A percentile compares a stretch with the other conserved stretches of the same genome.
phyloP scores from a whole-genome alignment of 177 flowering plant genomes.

The Vitis hybrid region DNA sequence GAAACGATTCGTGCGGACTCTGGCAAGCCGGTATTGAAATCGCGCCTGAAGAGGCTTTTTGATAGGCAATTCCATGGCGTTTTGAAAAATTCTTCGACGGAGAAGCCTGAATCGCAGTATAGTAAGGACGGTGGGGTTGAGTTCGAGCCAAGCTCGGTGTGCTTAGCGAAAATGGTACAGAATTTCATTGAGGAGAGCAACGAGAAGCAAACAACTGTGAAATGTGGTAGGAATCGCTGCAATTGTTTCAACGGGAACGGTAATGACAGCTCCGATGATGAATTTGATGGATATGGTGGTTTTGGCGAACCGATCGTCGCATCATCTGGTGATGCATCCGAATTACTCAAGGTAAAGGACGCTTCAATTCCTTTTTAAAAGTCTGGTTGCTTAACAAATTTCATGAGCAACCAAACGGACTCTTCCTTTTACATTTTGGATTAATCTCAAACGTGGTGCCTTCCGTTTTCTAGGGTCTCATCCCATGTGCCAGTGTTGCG shows the following conservation, averaged over 20 bases:
- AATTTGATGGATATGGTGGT: slow-evolving; percentile 45
- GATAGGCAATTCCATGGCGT: slow-evolving; percentile 57
- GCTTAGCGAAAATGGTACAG: slow-evolving; percentile 59
- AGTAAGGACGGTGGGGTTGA: slow-evolving; percentile 15
- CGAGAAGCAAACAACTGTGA: slow-evolving; percentile 54
- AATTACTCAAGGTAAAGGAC: slow-evolving; percentile 64
- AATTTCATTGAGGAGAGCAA: slow-evolving; percentile 74
- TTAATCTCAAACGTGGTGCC: too few species aligned
- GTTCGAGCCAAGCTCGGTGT: slow-evolving; percentile 59
- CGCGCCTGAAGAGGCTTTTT: slow-evolving; percentile 59
- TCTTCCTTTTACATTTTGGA: background rate
- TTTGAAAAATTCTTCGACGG: slow-evolving; percentile 39
- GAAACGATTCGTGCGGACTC: slow-evolving; percentile 32
- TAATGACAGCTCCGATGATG: slow-evolving; percentile 78
- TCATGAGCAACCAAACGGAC: slow-evolving; percentile 5
- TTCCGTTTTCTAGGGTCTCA: slow-evolving; percentile 47
- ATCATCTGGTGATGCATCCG: slow-evolving; percentile 41
- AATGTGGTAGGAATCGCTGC: slow-evolving; percentile 70
- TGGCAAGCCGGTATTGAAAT: slow-evolving; percentile 51
- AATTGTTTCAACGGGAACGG: slow-evolving; percentile 82
- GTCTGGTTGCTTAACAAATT: background rate
- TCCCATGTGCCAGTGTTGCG: slow-evolving; percentile 50
- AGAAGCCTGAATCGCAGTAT: slow-evolving; percentile 29
- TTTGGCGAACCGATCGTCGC: slow-evolving; percentile 38
- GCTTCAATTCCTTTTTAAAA: background rate